Conservation (phyloP, 257 asterid species). For the Mentha longifolia region DNA sequence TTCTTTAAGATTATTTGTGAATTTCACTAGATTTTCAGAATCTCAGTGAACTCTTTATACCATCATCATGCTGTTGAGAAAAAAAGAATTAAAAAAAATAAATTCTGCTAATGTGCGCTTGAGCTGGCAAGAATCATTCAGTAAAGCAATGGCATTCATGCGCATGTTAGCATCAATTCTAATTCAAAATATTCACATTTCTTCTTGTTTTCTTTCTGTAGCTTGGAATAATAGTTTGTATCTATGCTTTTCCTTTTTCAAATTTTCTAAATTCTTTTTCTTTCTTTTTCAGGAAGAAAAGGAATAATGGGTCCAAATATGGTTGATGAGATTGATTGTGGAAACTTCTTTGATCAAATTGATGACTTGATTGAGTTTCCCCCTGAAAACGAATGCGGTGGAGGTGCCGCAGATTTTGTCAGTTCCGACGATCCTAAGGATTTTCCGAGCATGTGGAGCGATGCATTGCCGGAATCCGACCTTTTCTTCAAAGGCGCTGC, state of each 20-base stretch:
- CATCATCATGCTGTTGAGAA: slow-evolving; percentile 18
- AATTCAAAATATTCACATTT: slow-evolving; percentile 19
- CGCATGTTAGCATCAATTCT: slow-evolving; percentile 38
- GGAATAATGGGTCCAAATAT: slow-evolving; percentile 62
- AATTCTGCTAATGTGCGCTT: slow-evolving; percentile 37
- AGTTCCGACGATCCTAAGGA: slow-evolving; percentile 51
- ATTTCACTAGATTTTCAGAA: slow-evolving; percentile 29
- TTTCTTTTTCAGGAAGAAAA: slow-evolving; percentile 39
- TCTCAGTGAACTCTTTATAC: slow-evolving; percentile 20
- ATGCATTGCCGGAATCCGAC: slow-evolving; percentile 59
- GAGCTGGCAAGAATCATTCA: slow-evolving; percentile 39
- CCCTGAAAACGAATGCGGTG: slow-evolving; percentile 55
- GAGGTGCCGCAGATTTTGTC: slow-evolving; percentile 38
- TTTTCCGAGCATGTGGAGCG: slow-evolving; percentile 71
- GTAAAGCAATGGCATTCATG: slow-evolving; percentile 34
- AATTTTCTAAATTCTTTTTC: not conserved
- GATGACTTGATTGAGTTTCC: slow-evolving; percentile 90
- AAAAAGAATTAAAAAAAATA: slow-evolving; percentile 35
- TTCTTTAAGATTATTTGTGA: not conserved
- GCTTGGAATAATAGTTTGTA: not conserved
- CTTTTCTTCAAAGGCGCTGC: slow-evolving; percentile 49
- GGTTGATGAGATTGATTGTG: slow-evolving; percentile 74
- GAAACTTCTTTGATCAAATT: slow-evolving; percentile 81
- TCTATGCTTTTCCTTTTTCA: not conserved
- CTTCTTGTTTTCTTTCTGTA: not conserved